Evolutionary conservation across 108 stramenopile species (phyloP), one percentile per base, ranked within the genome.

Genomic region (Nitzschia palea): DNA sequence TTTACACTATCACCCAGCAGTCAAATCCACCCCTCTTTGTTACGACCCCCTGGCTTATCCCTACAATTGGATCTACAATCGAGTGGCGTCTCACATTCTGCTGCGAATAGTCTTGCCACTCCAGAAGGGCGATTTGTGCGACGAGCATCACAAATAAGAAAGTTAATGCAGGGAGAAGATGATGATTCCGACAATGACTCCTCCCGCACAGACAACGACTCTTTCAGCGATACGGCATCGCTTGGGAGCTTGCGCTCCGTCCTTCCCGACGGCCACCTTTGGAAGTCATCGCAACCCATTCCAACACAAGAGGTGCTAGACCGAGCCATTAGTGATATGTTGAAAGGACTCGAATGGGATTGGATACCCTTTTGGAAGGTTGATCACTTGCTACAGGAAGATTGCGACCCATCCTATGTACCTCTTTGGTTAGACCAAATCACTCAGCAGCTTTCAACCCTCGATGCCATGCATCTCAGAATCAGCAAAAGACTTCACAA

Each of bases 341-440:
- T 52, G 54, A 56, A 40, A 37, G 37, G 58, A n/a, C 44, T 76
- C 18, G 74, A 68, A 58, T 76, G 74, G 74, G 74, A 76, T 22
- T 76, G 74, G 74, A 50, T 76, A 17, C 74, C 74, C 15, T 76
- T 40, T 36, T 76, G 74, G 74, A 45, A 64, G 40, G 37, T 61
- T 34, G 45, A 68, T 14, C 36, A 34, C 2, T 33, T 76, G 31
- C 62, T 76, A 12, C 51, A 31, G 1, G 55, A 59, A 37, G 48
- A 53, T 5, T 54, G 51, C 42, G 51, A 62, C 33, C 31, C 53
- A 47, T 53, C 52, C 18, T 68, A 52, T 30, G 35, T 77, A 4
- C 59, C 70, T 1, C 58, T 77, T 18, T 68, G 80, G 51, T 67
- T 80, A 22, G 76, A 80, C 2, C 57, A 70, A 37, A 68, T 80